phyloP scores from a whole-genome alignment of 345 rosid species.

The Camelina sativa region DNA sequence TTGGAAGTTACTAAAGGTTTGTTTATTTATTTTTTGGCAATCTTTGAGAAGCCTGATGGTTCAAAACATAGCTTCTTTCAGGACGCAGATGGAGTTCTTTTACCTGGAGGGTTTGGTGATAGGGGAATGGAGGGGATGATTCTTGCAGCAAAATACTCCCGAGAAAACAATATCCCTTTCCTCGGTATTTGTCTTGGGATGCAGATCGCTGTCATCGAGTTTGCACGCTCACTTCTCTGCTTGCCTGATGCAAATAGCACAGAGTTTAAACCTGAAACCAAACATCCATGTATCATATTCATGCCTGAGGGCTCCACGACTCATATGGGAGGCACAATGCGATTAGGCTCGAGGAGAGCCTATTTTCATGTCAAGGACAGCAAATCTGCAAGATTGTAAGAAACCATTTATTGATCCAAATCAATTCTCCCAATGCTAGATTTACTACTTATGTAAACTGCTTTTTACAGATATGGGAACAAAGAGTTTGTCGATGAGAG shows the following conservation, averaged over 20 bases:
- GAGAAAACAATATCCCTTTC: constrained; percentile 77
- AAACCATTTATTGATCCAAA: constrained; percentile 12
- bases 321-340: constrained; percentile 96
- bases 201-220: constrained; percentile 95
- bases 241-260: constrained; percentile 83
- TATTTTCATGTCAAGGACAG: constrained; percentile 62
- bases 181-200: constrained; percentile 95
- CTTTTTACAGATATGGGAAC: constrained; percentile 75
- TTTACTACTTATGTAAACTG: constrained; percentile 1
- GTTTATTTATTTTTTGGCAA: background rate
- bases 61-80: constrained; percentile 30
- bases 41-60: constrained; percentile 2
- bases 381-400: constrained; percentile 82
- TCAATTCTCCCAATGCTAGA: background rate
- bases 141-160: constrained; percentile 82
- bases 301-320: constrained; percentile 98
- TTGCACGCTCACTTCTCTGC: constrained; percentile 70
- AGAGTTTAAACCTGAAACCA: constrained; percentile 69
- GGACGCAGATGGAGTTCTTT: constrained; percentile 85
- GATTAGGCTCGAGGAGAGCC: constrained; percentile 85
- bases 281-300: constrained; percentile 79
- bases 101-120: constrained; percentile 98
- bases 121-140: constrained; percentile 93
- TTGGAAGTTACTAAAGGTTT: constrained; percentile 76
- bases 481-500: constrained; percentile 71